phyloP scores from a whole-genome alignment of 768 basidiomycete genomes.

The Daedaleopsis sinensis region DNA sequence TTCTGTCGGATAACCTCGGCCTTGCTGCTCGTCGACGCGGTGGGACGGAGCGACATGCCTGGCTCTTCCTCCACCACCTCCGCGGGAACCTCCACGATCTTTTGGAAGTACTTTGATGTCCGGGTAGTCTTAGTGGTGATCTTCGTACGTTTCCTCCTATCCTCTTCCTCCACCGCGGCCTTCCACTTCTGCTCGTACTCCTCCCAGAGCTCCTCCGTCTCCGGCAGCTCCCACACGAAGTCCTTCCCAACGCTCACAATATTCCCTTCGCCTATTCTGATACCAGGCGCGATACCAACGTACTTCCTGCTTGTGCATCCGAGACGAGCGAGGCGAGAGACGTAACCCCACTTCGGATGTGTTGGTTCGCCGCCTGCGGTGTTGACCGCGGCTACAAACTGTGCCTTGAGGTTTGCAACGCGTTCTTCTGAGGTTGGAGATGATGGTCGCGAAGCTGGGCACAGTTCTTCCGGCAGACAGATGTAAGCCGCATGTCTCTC shows the following conservation, averaged over 20 bases:
- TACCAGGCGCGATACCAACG: conserved; percentile 28
- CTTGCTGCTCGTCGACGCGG: conserved; percentile 8
- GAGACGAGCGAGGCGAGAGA: conserved; percentile 44
- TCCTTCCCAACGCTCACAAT: conserved; percentile 27
- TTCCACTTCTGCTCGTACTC: conserved; percentile 45
- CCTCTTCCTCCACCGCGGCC: conserved; percentile 21
- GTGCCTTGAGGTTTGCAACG: conserved; percentile 35
- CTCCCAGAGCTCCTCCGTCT: conserved; percentile 52
- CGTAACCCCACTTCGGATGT: conserved; percentile 49
- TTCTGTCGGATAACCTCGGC: conserved; percentile 38
- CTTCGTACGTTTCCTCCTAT: conserved; percentile 12
- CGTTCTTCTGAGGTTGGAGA: conserved; percentile 36
- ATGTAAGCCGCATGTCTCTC: conserved; percentile 2
- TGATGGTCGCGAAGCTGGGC: conserved; percentile 37
- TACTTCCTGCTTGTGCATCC: conserved; percentile 41
- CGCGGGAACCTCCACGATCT: no score
- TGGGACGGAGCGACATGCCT: neutral
- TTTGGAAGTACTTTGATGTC: conserved; percentile 26
- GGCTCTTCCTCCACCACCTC: neutral
- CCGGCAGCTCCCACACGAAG: conserved; percentile 42
- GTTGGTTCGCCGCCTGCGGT: conserved; percentile 42
- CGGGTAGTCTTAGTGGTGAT: neutral
- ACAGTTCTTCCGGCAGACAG: conserved; percentile 31
- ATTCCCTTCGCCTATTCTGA: conserved; percentile 27
- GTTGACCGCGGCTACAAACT: conserved; percentile 39